phyloP scores from a whole-genome alignment of 2,329 filamentous ascomycete species.

The Scedosporium minutisporum region DNA sequence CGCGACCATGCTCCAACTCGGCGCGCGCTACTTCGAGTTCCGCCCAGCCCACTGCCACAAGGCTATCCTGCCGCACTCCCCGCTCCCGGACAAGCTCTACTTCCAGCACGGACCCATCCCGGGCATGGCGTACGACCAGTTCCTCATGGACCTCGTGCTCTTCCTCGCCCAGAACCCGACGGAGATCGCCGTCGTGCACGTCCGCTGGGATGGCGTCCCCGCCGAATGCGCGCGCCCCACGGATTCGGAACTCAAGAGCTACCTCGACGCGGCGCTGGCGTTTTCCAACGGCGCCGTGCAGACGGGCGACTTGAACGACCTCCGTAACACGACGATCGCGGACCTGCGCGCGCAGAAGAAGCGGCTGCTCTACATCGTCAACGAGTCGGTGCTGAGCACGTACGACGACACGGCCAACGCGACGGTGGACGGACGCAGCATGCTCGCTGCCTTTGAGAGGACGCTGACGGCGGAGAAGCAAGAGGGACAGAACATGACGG shows the following conservation, averaged over 20 bases:
- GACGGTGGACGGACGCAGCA: constrained; percentile 26
- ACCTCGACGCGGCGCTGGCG: constrained; percentile 24
- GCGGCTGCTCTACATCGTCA: constrained; percentile 26
- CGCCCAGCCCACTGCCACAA: constrained; percentile 36
- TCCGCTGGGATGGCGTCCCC: constrained; percentile 40
- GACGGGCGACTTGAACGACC: constrained; percentile 22
- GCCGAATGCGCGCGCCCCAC: constrained; percentile 31
- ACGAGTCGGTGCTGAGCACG: constrained; percentile 27
- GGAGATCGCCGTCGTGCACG: constrained; percentile 39
- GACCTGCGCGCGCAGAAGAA: constrained; percentile 23
- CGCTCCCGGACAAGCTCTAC: constrained; percentile 34
- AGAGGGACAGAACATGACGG: constrained; percentile 25
- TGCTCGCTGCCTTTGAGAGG: constrained; percentile 24
- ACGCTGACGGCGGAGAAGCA: constrained; percentile 21
- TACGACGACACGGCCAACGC: constrained; percentile 32
- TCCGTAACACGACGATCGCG: constrained; percentile 20
- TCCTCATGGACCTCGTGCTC: constrained; percentile 27
- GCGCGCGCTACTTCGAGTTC: constrained; percentile 43
- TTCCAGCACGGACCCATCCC: constrained; percentile 42
- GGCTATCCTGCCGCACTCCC: constrained; percentile 23
- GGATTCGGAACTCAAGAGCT: constrained; percentile 27
- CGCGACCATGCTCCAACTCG: constrained; percentile 31
- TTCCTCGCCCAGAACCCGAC: constrained; percentile 30
- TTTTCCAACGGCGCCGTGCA: constrained; percentile 17
- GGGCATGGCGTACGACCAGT: constrained; percentile 34